phyloP scores from a whole-genome alignment of 139 green algal genomes.

The Chlorella sp. region DNA sequence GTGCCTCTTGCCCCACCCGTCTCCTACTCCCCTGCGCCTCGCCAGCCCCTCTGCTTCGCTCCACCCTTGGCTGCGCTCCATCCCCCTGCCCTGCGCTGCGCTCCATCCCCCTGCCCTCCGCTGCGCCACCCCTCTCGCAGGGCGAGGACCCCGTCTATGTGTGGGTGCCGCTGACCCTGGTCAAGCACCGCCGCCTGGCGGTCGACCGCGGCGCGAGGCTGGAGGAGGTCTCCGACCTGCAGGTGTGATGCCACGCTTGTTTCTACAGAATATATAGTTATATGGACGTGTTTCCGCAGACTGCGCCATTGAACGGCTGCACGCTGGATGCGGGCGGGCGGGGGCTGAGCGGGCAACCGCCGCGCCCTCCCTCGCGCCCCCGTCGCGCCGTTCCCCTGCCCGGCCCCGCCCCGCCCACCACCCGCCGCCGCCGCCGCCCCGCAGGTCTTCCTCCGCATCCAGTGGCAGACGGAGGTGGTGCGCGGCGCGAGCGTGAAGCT shows the following conservation, averaged over 20 bases:
- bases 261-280: too few species aligned
- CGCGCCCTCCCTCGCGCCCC: too few species aligned
- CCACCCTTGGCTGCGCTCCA: too few species aligned
- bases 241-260: slow-evolving; percentile 24
- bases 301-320: too few species aligned
- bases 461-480: slow-evolving; percentile 51
- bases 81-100: background rate
- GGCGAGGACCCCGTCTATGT: slow-evolving; percentile 69
- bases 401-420: too few species aligned
- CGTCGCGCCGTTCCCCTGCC: too few species aligned
- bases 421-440: background rate
- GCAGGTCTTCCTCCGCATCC: slow-evolving; percentile 72
- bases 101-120: too few species aligned
- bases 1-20: background rate
- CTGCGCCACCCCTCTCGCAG: background rate
- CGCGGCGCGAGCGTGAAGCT: slow-evolving; percentile 43
- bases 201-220: slow-evolving; percentile 11
- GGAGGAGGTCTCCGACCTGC: slow-evolving; percentile 28
- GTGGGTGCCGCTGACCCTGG: slow-evolving; percentile 65
- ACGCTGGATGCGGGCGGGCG: too few species aligned
- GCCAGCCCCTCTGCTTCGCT: too few species aligned
- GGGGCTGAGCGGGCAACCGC: too few species aligned
- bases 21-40: too few species aligned
- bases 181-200: background rate
- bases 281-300: too few species aligned